Base-by-base conservation (phyloP, 2,329 filamentous ascomycete genomes). In the Penicillium sp. region DNA sequence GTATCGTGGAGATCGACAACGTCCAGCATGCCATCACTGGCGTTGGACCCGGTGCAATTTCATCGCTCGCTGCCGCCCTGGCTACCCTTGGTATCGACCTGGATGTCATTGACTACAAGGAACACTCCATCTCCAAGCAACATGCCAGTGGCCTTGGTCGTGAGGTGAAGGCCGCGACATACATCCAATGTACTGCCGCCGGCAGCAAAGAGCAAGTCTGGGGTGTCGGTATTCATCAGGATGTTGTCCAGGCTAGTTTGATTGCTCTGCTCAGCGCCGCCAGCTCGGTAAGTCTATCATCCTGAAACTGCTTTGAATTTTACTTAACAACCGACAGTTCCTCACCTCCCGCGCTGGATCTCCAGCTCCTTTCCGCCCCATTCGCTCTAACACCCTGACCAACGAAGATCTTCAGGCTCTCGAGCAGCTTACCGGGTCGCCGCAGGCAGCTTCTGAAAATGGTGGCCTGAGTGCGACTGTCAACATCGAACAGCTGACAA, bases 21-120 rank as follows among this genome's bases (percentile, higher is more conserved):
- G 68, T 76, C 45, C 87, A 96, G 68, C 80, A 86, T 59, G 74
- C 77, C 49, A 79, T 96, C 44, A 77, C 76, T 20, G 90, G 92
- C 45, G 77, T 81, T 7, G 90, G 90, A 22, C 94, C 89, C 59
- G 90, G 90, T 57, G 87, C 90, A 22, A 86, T 96, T 54, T 95
- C 88, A 3, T 86, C 84, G 46, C 69, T 96, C 57, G 86, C 86
- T 2, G 82, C 87, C 54, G 90, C 89, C 11, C 74, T 98, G 29
- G 77, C 79, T 52, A 73, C 74, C 11, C 68, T 96, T 22, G 85
- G 86, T 41, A 82, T 96, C 47, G 82, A 93, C 57, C 72, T 96
- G 15, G 90, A 96, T 59, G 87, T 96, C 35, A 78, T 82, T 30
- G 87, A 95, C 63, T 96, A 96, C 73, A 95, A 93, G 72, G 92